phyloP scores from a whole-genome alignment of 176 grass and related monocot species.

The Oryza brachyantha region DNA sequence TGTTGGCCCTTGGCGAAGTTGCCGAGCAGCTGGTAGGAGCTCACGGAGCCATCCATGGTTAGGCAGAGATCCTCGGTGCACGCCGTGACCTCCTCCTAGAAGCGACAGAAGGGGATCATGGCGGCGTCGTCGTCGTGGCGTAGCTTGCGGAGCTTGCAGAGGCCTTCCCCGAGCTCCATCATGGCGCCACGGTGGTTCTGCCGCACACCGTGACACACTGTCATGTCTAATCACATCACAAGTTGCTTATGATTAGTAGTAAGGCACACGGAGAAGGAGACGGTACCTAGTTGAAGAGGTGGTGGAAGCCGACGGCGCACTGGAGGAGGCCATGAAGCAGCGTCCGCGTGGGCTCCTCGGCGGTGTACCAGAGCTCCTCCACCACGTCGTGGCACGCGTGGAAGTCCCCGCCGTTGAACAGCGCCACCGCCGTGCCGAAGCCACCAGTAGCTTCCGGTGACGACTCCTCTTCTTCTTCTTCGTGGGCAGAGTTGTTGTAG shows the following conservation, averaged over 20 bases:
- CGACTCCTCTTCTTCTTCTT: neutral
- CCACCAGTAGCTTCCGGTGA: neutral
- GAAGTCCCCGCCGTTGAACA: conserved; percentile 81
- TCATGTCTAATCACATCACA: too few species aligned
- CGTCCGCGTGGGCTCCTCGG: conserved; percentile 67
- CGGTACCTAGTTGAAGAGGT: conserved; percentile 72
- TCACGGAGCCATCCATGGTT: conserved; percentile 75
- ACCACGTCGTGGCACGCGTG: conserved; percentile 83
- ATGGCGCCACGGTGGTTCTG: conserved; percentile 84
- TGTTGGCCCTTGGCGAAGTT: conserved; percentile 78
- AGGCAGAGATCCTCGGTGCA: conserved; percentile 64
- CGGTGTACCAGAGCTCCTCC: conserved; percentile 87
- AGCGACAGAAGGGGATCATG: conserved; percentile 39
- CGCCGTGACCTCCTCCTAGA: conserved; percentile 82
- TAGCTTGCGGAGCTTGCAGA: conserved; percentile 83
- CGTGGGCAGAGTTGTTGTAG: conserved; percentile 2
- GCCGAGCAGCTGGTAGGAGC: conserved; percentile 73
- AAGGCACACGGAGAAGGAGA: too few species aligned
- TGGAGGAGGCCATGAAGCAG: conserved; percentile 78
- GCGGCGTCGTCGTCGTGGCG: conserved; percentile 7
- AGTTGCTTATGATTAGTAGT: too few species aligned
- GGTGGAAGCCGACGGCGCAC: conserved; percentile 83
- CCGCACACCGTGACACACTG: too few species aligned
- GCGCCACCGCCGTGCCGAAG: conserved; percentile 58
- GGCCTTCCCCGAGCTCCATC: conserved; percentile 91